Conservation (phyloP, 163 green algal genomes). For the Coccomyxa subellipsoidea region DNA sequence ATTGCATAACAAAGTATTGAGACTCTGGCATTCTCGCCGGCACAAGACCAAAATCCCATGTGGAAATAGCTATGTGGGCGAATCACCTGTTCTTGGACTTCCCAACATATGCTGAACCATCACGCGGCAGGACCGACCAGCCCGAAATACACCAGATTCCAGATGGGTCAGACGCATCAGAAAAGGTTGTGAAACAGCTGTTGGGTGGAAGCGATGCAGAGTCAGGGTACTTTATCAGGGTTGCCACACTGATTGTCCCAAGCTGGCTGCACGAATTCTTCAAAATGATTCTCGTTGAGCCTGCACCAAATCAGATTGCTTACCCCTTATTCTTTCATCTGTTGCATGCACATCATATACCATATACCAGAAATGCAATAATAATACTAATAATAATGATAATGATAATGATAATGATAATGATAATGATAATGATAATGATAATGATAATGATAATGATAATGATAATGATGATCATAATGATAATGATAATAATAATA, state of each 20-base stretch:
- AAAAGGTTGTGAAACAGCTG: not conserved
- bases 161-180: not conserved
- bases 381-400: no score
- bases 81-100: not conserved
- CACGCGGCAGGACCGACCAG: not conserved
- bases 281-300: not conserved
- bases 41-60: not conserved
- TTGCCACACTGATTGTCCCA: not conserved
- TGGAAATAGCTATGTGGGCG: not conserved
- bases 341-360: not conserved
- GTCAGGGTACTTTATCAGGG: not conserved
- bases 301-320: no score
- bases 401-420: no score
- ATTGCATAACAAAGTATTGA: not conserved
- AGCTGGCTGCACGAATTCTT: not conserved
- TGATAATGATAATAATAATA: no score
- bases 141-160: not conserved
- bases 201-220: not conserved
- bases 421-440: no score
- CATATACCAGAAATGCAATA: not conserved
- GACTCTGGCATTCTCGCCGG: not conserved
- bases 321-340: no score
- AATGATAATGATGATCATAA: no score
- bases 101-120: not conserved
- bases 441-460: no score